phyloP scores from a whole-genome alignment of 1,139 yeast genomes.

The Protomyces macrosporus region DNA sequence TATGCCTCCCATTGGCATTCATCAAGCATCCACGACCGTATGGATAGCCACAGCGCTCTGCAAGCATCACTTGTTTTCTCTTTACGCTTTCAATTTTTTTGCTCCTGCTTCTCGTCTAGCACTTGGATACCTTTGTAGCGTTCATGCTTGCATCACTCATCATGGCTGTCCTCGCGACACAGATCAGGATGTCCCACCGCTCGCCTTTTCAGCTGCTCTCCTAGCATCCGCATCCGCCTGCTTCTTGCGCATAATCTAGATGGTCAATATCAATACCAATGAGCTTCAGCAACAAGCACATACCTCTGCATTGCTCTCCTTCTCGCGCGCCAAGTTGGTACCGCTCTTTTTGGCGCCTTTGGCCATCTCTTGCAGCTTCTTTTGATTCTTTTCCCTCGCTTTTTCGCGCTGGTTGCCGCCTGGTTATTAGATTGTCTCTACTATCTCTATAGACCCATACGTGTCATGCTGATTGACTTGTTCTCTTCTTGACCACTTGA shows the following conservation, averaged over 20 bases:
- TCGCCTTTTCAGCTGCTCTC: neutral
- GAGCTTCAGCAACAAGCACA: neutral
- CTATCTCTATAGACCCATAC: too few relatives aligned
- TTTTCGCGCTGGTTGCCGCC: neutral
- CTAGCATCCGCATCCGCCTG: neutral
- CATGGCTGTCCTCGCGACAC: neutral
- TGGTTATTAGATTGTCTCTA: neutral
- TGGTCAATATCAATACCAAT: neutral
- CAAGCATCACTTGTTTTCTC: too few relatives aligned
- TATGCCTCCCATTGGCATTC: neutral
- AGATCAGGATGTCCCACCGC: neutral
- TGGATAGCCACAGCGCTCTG: too few relatives aligned
- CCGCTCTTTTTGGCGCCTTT: neutral
- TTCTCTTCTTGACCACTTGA: too few relatives aligned
- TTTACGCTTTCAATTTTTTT: too few relatives aligned
- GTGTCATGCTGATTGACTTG: too few relatives aligned
- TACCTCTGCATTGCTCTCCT: neutral
- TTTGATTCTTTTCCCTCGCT: neutral
- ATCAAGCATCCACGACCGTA: too few relatives aligned
- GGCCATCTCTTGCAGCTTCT: neutral
- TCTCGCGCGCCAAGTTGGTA: neutral
- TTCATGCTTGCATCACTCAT: too few relatives aligned
- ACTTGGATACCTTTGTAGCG: too few relatives aligned
- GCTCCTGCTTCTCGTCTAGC: too few relatives aligned
- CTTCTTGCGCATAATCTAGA: neutral